Conservation (phyloP, 2,329 filamentous ascomycete species). For the Clonostachys rosea region DNA sequence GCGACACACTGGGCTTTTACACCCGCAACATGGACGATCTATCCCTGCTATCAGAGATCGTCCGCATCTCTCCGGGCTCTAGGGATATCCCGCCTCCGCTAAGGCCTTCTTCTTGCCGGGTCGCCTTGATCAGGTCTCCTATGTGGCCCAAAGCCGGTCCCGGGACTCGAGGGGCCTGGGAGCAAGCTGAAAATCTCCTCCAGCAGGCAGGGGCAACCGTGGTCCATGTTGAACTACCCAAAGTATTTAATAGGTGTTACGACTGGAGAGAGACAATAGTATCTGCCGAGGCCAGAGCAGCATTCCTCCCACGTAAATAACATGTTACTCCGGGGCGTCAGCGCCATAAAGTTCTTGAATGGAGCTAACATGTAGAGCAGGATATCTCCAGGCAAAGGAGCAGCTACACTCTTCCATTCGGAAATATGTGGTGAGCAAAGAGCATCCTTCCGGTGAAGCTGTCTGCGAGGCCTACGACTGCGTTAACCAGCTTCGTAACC, state of each 20-base stretch:
- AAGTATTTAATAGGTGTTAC: conserved; percentile 39
- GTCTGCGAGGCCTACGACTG: conserved; percentile 32
- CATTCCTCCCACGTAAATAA: conserved; percentile 35
- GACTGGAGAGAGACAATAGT: conserved; percentile 47
- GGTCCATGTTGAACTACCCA: conserved; percentile 47
- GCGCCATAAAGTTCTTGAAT: no score
- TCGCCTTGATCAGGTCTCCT: conserved; percentile 23
- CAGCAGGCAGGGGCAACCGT: conserved; percentile 44
- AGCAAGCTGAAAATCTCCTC: conserved; percentile 31
- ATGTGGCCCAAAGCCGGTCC: conserved; percentile 43
- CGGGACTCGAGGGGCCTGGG: conserved; percentile 35
- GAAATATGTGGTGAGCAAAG: conserved; percentile 38
- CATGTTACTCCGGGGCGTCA: no score
- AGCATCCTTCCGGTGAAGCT: conserved; percentile 34
- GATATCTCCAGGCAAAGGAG: conserved; percentile 41
- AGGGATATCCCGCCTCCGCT: no score
- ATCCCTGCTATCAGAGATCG: conserved; percentile 40
- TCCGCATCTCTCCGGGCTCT: not conserved
- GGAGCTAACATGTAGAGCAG: conserved; percentile 9
- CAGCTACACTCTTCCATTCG: conserved; percentile 38
- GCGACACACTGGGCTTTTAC: conserved; percentile 57
- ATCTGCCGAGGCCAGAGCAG: conserved; percentile 42
- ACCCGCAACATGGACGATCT: conserved; percentile 51
- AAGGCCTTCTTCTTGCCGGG: conserved; percentile 24
- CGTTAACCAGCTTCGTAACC: conserved; percentile 41